phyloP scores from a whole-genome alignment of 2,329 filamentous ascomycete genomes.

The Neofusicoccum parvum region DNA sequence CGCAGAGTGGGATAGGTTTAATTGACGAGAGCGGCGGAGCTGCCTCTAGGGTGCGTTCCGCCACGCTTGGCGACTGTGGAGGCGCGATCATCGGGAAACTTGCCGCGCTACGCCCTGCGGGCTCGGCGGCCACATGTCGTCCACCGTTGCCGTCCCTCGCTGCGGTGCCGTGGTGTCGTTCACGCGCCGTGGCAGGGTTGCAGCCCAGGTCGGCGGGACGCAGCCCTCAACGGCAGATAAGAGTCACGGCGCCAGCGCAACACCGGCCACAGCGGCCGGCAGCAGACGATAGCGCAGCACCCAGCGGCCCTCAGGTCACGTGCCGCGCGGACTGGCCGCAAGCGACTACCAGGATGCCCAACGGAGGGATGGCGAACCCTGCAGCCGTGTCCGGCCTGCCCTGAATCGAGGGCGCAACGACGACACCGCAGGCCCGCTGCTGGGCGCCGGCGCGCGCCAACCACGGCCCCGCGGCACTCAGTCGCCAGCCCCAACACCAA shows the following conservation, averaged over 20 bases:
- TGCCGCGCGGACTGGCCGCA: neutral
- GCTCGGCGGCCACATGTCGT: neutral
- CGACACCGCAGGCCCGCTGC: neutral
- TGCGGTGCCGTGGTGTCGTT: neutral
- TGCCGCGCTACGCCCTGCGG: neutral
- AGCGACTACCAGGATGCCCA: neutral
- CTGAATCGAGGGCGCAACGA: neutral
- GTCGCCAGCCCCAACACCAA: neutral
- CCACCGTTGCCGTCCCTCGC: too few relatives aligned
- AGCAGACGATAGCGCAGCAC: too few relatives aligned
- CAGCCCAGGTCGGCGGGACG: neutral
- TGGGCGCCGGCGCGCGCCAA: neutral
- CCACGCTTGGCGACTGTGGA: constrained; percentile 12
- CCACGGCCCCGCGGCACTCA: too few relatives aligned
- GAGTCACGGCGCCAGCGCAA: neutral
- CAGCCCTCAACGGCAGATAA: neutral
- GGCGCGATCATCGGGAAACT: constrained; percentile 10
- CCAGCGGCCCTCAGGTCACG: neutral
- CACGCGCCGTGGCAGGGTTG: neutral
- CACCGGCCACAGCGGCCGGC: too few relatives aligned
- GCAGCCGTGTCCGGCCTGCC: neutral
- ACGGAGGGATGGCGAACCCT: neutral
- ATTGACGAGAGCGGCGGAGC: constrained; percentile 5
- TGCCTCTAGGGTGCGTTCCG: neutral
- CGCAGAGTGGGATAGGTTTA: constrained; percentile 10